Conservation (phyloP, 2,329 filamentous ascomycete species). For the Grosmannia serpens region DNA sequence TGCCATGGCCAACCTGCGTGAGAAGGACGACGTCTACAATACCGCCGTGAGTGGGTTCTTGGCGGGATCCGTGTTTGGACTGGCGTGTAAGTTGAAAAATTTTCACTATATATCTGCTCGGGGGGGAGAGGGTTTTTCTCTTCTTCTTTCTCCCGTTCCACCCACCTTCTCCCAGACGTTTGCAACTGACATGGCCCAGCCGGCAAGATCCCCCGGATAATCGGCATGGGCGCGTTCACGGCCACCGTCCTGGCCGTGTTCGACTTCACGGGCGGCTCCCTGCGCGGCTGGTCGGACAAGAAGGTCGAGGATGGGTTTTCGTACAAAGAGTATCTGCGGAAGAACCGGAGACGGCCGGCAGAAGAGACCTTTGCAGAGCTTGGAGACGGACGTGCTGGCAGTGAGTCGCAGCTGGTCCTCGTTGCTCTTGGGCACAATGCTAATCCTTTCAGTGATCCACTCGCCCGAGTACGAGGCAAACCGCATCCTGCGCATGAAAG, state of each 20-base stretch:
- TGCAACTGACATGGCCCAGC: conserved; percentile 24
- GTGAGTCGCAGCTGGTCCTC: background rate
- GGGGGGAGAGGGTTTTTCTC: background rate
- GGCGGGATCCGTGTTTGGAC: conserved; percentile 59
- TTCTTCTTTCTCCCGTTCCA: background rate
- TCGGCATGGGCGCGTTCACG: conserved; percentile 52
- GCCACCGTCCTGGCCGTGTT: conserved; percentile 50
- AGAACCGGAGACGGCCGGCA: conserved; percentile 59
- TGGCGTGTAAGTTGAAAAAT: conserved; percentile 47
- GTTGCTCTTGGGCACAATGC: background rate
- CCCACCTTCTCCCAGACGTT: background rate
- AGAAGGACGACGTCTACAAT: conserved; percentile 73
- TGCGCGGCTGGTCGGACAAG: conserved; percentile 32
- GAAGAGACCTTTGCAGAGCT: conserved; percentile 72
- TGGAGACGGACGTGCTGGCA: conserved; percentile 72
- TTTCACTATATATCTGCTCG: background rate
- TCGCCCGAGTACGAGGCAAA: conserved; percentile 76
- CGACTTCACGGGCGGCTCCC: conserved; percentile 56
- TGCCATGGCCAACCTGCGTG: conserved; percentile 71
- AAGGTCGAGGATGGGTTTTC: conserved; percentile 58
- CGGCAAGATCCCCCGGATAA: conserved; percentile 55
- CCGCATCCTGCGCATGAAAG: conserved; percentile 68
- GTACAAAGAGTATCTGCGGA: conserved; percentile 62
- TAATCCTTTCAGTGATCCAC: conserved; percentile 51
- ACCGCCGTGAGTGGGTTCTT: conserved; percentile 65